Evolutionary conservation across 2,329 filamentous ascomycete genomes (phyloP), one percentile per base, ranked within the genome.

Genomic region (Fusarium avenaceum): DNA sequence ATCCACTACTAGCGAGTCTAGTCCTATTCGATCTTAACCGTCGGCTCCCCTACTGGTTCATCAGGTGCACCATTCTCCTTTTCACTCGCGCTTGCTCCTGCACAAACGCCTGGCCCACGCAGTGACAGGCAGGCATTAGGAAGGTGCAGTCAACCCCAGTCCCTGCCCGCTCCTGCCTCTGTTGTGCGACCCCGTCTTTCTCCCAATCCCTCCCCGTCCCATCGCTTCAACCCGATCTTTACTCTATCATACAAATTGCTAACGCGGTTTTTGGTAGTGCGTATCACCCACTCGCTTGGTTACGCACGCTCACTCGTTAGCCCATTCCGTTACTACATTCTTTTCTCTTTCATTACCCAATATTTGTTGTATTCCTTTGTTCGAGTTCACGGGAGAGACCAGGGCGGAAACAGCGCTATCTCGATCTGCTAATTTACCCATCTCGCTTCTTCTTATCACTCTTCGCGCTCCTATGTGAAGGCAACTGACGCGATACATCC

Each of bases 281-380:
- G 67, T 65, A 63, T 70, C 59, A 67, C 61, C 67, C 67, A 68
- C 56, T 70, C 67, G 59, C 67, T 70, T 70, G 63, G 67, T 65
- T 65, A 65, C 63, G 59, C 67, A 70, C 51, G 53, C 57, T 63
- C 66, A 52, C 35, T 70, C 66, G 66, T 46, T 69, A 52, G 44
- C 46, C 47, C 42, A 64, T 54, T 56, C 46, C 32, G 51, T 38
- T 63, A 46, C 35, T 20, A 59, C 64, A 58, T 65, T 71, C 67
- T 65, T 70, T 70, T 47, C 28, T 33, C 45, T 58, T 55, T 17
- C 54, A 45, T 56, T 32, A 46, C 28, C 26, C 26, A 38, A 40
- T 52, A 35, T 51, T 51, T 62, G 26, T 64, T 65, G 40, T 63
- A 35, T 58, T 35, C 26, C 30, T 64, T 65, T 42, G 26, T 52